Percentiles rank a stretch among this genome's conserved stretches.
phyloP scores from a whole-genome alignment of 768 basidiomycete genomes.

The Pisolithus microcarpus region DNA sequence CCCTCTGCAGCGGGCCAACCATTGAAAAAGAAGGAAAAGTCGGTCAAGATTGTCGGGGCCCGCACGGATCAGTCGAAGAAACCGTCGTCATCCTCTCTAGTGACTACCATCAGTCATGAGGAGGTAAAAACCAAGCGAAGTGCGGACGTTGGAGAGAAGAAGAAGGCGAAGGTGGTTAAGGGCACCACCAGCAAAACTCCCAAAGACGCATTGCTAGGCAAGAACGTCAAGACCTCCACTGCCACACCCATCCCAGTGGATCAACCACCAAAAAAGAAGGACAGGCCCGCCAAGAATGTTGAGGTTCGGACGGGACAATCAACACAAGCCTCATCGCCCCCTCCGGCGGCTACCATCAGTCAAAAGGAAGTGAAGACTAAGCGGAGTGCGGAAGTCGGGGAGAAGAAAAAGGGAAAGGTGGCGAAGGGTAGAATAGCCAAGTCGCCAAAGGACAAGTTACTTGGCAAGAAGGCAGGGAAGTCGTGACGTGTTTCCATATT shows the following conservation, averaged over 20 bases:
- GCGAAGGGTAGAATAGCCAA: constrained; percentile 33
- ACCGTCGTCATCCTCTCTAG: constrained; percentile 2
- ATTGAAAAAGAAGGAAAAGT: constrained; percentile 6
- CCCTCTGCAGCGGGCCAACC: constrained; percentile 4
- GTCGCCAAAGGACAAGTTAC: constrained; percentile 47
- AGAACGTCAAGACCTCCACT: constrained; percentile 24
- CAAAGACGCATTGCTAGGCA: constrained; percentile 51
- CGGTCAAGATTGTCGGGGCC: not conserved
- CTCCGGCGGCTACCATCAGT: constrained; percentile 18
- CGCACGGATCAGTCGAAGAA: constrained; percentile 8
- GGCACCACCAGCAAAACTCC: constrained; percentile 40
- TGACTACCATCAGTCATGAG: constrained; percentile 27
- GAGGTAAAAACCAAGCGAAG: constrained; percentile 51
- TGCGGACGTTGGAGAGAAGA: constrained; percentile 43
- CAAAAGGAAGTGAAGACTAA: constrained; percentile 51
- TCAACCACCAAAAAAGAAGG: constrained; percentile 9
- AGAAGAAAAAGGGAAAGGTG: constrained; percentile 53
- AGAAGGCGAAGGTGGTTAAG: constrained; percentile 42
- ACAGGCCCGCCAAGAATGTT: not conserved
- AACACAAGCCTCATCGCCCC: constrained; percentile 2
- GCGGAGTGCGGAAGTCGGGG: constrained; percentile 33
- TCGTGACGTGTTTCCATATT: constrained; percentile 8
- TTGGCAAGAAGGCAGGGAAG: constrained; percentile 47
- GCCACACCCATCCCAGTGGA: constrained; percentile 3
- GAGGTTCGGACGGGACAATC: constrained; percentile 7